Percentiles rank a stretch among this genome's conserved stretches.
phyloP scores from a whole-genome alignment of 768 basidiomycete species.

The Boletales sp. region DNA sequence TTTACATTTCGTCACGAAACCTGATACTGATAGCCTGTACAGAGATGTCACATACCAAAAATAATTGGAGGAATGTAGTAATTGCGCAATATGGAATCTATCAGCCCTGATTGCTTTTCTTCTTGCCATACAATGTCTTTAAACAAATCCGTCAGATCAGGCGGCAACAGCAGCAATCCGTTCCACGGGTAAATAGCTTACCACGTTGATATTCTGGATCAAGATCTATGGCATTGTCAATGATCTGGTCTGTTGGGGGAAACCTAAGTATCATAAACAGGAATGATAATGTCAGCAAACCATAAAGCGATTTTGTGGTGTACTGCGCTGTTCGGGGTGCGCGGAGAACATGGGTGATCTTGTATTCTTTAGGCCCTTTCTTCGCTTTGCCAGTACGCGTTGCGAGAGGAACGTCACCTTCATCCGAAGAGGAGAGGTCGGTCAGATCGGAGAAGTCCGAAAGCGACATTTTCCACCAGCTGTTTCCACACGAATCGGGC shows the following conservation, averaged over 20 bases:
- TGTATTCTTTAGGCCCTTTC: constrained; percentile 29
- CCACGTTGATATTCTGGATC: constrained; percentile 68
- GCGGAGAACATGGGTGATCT: constrained; percentile 30
- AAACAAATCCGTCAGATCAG: background rate
- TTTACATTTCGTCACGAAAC: constrained; percentile 17
- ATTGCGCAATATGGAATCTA: constrained; percentile 62
- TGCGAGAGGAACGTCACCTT: constrained; percentile 31
- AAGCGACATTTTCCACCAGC: constrained; percentile 26
- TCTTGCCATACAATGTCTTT: constrained; percentile 65
- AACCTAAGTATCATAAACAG: background rate
- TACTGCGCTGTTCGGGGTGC: constrained; percentile 39
- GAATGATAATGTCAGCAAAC: constrained; percentile 24
- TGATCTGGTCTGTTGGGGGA: constrained; percentile 41
- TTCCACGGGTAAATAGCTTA: constrained; percentile 19
- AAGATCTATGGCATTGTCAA: constrained; percentile 45
- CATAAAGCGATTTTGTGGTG: constrained; percentile 42
- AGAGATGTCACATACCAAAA: constrained; percentile 42
- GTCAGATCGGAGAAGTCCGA: constrained; percentile 48
- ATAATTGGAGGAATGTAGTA: constrained; percentile 67
- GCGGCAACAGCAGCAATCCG: background rate
- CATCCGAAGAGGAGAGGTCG: constrained; percentile 39
- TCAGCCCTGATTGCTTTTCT: constrained; percentile 53
- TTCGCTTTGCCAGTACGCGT: constrained; percentile 18
- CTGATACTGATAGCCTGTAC: background rate
- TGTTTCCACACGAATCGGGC: background rate